phyloP scores from a whole-genome alignment of 148 eudicot species.

The Cornus suecica region DNA sequence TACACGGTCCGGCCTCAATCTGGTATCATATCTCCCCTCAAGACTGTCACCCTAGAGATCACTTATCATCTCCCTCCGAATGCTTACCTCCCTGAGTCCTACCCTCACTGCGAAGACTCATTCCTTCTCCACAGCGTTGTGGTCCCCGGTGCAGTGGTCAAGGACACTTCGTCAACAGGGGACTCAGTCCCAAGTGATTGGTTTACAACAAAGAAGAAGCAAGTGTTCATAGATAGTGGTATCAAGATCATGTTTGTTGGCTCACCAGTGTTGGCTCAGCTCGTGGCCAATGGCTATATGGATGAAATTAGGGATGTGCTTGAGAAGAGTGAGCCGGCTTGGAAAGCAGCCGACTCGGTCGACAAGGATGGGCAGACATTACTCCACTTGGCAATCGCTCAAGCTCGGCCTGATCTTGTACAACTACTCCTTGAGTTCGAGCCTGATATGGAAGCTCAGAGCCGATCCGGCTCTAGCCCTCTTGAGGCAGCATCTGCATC shows the following conservation, averaged over 20 bases:
- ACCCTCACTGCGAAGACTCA: constrained; percentile 41
- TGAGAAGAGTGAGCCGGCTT: constrained; percentile 40
- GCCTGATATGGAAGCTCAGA: constrained; percentile 31
- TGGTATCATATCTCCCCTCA: constrained; percentile 45
- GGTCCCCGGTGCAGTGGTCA: constrained; percentile 42
- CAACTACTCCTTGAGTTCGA: constrained; percentile 44
- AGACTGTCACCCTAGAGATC: constrained; percentile 31
- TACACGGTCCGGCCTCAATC: constrained; percentile 39
- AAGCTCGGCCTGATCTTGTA: constrained; percentile 38
- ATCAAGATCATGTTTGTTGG: constrained; percentile 48
- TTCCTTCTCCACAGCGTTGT: constrained; percentile 50
- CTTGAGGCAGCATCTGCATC: constrained; percentile 40
- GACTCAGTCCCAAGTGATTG: constrained; percentile 46
- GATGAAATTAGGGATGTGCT: constrained; percentile 49
- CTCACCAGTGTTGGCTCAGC: constrained; percentile 32
- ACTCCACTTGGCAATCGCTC: constrained; percentile 47
- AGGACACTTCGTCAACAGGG: constrained; percentile 19
- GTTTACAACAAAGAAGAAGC: constrained; percentile 52
- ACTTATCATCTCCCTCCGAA: constrained; percentile 32
- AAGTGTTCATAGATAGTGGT: constrained; percentile 49
- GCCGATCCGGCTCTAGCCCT: constrained; percentile 36
- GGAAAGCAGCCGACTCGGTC: constrained; percentile 40
- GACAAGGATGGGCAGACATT: constrained; percentile 39
- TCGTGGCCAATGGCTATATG: constrained; percentile 32
- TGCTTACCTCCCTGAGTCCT: constrained; percentile 29